These are phyloP conservation scores for Pythium brachiatum DNA, from an alignment of 352 stramenopile species.

Conservation along the genomic window DNA sequence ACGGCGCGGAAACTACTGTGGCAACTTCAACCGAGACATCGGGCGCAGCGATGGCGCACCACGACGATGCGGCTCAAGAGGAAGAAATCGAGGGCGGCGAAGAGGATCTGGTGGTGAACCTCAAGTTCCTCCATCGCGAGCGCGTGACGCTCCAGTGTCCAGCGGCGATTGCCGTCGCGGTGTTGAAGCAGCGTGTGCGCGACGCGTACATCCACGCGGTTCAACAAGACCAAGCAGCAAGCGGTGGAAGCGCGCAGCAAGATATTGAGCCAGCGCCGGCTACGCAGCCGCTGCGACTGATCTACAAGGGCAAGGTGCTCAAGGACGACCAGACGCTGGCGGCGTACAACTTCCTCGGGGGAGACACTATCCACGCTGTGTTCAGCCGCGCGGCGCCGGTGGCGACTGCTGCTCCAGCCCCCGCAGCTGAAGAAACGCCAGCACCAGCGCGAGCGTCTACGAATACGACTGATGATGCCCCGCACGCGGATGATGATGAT, in stretches of 20 bases:
- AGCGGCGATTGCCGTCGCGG: conserved; percentile 19
- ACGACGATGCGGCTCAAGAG: neutral
- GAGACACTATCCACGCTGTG: conserved; percentile 25
- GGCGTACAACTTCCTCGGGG: conserved; percentile 21
- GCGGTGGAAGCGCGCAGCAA: conserved; percentile 9
- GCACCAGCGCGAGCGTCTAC: neutral
- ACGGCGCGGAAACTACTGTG: neutral
- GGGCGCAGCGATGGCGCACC: neutral
- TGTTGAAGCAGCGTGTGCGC: conserved; percentile 25
- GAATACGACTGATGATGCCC: neutral
- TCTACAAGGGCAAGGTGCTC: conserved; percentile 29
- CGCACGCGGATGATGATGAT: neutral
- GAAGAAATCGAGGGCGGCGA: neutral
- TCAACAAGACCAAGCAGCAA: neutral
- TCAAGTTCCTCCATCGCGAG: conserved; percentile 30
- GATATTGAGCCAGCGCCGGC: neutral
- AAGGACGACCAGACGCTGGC: conserved; percentile 24
- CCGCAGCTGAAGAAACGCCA: neutral
- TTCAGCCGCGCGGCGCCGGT: conserved; percentile 15
- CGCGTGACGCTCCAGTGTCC: conserved; percentile 19
- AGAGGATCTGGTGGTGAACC: conserved; percentile 7
- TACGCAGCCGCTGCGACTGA: conserved; percentile 22
- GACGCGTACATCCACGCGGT: conserved; percentile 14
- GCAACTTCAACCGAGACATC: neutral
- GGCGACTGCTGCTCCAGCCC: neutral